Base-by-base conservation (phyloP, 805 yeast species). In the Candida insectorum region DNA sequence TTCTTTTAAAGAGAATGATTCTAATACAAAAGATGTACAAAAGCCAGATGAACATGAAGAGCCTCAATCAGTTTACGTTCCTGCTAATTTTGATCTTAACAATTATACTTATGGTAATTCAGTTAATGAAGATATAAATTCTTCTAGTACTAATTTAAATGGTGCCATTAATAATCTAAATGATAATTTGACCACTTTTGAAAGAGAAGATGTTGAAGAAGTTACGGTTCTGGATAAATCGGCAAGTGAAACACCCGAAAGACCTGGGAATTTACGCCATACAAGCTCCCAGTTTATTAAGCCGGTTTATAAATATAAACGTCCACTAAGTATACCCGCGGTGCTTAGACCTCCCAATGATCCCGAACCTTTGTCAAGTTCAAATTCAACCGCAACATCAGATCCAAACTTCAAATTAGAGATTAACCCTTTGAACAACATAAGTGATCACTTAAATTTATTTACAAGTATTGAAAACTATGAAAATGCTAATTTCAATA, bases 291-390 rank as follows among this genome's bases (percentile, higher is more conserved):
- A 33, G 10, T 48, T 50, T 15, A 18, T 34, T 4, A 52, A 16
- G 31, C 77, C 71, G 40, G 69, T 74, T 24, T 69, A 73, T 45
- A 68, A 65, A 37, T 62, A 65, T 26, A 71, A 65, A 36, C 56
- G 71, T 30, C 74, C 76, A 4, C 51, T 70, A 37, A 64, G 70
- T 46, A 55, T 69, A 2, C 81, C 81, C 4, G 75, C 79, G 2
- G 79, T 74, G 11, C 58, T 75, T 34, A 52, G 79, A 20, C 75
- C 77, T 8, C 31, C 24, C 3, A 13, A 18, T n/a, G 32, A 26
- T 28, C 5, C 8, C n/a, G 8, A 8, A 12, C 26, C 13, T 12
- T 6, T 6, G n/a, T 24, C 26, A 24, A 6, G 12, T 43, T 21
- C 9, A 32, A 26, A 7, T 32, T 39, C 13, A 28, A 16, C 13